Base-by-base conservation (phyloP, 75 land plant species). In the Pinus tabuliformis region DNA sequence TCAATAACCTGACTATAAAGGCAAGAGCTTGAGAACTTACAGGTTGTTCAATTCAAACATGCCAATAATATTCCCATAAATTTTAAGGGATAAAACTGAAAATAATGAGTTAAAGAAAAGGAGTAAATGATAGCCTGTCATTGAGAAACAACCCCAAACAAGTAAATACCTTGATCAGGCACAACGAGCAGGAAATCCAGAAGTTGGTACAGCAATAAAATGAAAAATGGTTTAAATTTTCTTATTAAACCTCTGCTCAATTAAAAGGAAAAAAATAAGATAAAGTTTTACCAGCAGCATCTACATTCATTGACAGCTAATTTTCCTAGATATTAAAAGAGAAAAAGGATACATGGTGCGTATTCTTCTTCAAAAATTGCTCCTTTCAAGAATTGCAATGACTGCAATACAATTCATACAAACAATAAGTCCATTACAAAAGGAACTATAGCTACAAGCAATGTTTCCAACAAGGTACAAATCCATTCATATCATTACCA, bases 21-120 rank as follows among this genome's bases (percentile, higher is more conserved):
- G 20, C 18, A 8, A 39, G 49, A 68, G 11, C n/a, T 39, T 15
- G 36, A 58, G 42, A 57, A 82, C 95, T 87, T 89, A 97, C 99
- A 97, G 86, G 83, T 97, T 97, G 79, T 97, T 97, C 45, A 92
- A 83, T 84, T 97, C 98, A 79, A 97, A 97, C 99, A 97, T 97
- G 83, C 98, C 99, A 81, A 97, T 91, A n/a, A 95, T 85, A 65
- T 91, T 85, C 21, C 99, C 99, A 84, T 95, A 97, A 9, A 97
- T 84, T 73, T 97, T 89, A 12, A 97, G 89, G 4, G 95, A 87
- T 80, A 97, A 95, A 72, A 97, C 99, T 97, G 49, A 0, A 57
- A 21, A 58, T 17, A 59, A 76, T 85, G 70, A 90, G 81, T 79
- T 78, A 78, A 49, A 59, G 33, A 75, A 73, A 39, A 28, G 8